Evolutionary conservation across 129 eudicot species (phyloP).

Genomic region (Mikania micrantha): DNA sequence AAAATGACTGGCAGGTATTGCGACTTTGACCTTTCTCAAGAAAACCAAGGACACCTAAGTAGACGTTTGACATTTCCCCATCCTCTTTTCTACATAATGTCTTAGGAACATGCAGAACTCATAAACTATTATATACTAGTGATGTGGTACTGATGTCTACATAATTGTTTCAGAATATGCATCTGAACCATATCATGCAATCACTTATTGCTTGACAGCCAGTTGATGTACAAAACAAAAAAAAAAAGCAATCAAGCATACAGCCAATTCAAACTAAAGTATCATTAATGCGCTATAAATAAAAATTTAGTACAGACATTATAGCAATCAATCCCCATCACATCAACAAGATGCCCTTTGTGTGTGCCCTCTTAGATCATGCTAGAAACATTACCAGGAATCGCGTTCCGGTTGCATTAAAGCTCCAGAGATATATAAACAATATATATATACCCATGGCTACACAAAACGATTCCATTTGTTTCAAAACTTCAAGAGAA

Average conservation of each 20-base stretch:
- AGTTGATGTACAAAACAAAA: neutral
- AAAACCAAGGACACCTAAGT: neutral
- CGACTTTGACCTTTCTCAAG: neutral
- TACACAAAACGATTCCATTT: neutral
- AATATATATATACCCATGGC: neutral
- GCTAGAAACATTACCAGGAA: neutral
- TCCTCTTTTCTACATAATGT: neutral
- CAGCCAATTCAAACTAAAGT: neutral
- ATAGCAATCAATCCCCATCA: neutral
- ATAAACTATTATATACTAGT: neutral
- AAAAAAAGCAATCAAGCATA: neutral
- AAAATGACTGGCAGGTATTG: neutral
- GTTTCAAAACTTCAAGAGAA: neutral
- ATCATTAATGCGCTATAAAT: neutral
- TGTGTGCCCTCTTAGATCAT: neutral
- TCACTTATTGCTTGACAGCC: slow-evolving; percentile 2
- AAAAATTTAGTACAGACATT: neutral
- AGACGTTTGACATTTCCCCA: neutral
- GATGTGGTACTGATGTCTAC: too few relatives aligned
- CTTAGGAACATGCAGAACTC: neutral
- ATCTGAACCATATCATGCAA: neutral
- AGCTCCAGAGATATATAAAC: neutral
- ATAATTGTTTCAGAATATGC: neutral
- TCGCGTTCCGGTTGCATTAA: neutral
- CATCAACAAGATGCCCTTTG: neutral